A percentile compares a stretch with the other conserved stretches of the same genome.
phyloP scores from a whole-genome alignment of 2,329 filamentous ascomycete species.

The Colletotrichum sp. region DNA sequence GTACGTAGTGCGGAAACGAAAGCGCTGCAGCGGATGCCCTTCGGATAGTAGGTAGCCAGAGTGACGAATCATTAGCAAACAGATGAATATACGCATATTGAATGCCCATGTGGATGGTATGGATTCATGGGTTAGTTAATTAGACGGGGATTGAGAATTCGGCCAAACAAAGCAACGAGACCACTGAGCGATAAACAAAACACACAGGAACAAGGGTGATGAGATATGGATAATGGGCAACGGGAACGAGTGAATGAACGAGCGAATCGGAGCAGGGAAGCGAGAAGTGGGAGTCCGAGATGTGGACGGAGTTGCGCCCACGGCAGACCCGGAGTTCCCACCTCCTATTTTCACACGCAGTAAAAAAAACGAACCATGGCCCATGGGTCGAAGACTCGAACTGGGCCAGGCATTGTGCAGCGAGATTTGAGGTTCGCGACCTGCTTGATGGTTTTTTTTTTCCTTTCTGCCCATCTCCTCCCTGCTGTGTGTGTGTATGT shows the following conservation, averaged over 20 bases:
- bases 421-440: neutral
- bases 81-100: neutral
- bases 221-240: neutral
- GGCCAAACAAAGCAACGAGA: neutral
- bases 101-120: neutral
- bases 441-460: neutral
- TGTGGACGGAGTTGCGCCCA: neutral
- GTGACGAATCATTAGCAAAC: neutral
- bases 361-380: neutral
- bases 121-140: neutral
- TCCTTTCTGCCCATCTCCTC: neutral
- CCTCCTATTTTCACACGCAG: neutral
- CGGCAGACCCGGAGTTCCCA: constrained; percentile 3
- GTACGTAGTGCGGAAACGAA: neutral
- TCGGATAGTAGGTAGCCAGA: neutral
- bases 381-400: neutral
- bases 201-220: neutral
- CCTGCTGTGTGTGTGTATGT: neutral
- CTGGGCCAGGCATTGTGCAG: neutral
- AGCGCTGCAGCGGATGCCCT: neutral
- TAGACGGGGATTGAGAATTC: neutral
- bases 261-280: neutral
- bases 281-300: neutral
- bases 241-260: neutral
- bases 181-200: neutral